These are phyloP conservation scores for Syncephalastrum racemosum DNA, from an alignment of 371 early-diverging fungal genomes.

Conservation along the genomic window DNA sequence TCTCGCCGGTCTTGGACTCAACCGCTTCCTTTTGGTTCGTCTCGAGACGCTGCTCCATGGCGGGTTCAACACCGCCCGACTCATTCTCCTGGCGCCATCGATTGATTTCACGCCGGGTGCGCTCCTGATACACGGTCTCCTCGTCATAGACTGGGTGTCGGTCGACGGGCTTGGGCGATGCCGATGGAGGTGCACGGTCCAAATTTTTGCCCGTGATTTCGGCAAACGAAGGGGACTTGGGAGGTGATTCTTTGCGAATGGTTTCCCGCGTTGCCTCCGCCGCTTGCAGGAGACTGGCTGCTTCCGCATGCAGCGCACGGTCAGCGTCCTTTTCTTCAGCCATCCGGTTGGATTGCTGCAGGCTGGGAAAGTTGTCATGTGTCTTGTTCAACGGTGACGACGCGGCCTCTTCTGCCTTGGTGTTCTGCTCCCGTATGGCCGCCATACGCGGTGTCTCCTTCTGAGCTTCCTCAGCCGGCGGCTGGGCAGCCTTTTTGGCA, in stretches of 20 bases:
- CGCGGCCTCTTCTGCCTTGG: slow-evolving; percentile 1
- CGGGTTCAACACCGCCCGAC: background rate
- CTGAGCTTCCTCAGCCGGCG: slow-evolving; percentile 5
- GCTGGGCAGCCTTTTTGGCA: slow-evolving; percentile 41
- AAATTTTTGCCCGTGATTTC: slow-evolving; percentile 35
- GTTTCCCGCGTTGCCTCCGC: slow-evolving; percentile 2
- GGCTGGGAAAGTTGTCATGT: slow-evolving; percentile 38
- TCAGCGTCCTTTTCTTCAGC: slow-evolving; percentile 20
- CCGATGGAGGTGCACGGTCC: slow-evolving; percentile 42
- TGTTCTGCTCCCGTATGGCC: slow-evolving; percentile 14
- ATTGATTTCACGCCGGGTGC: slow-evolving; percentile 30
- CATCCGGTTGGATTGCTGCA: slow-evolving; percentile 35
- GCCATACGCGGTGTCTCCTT: slow-evolving; percentile 18
- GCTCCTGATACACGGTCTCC: slow-evolving; percentile 27
- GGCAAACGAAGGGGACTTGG: slow-evolving; percentile 25
- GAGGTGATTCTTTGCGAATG: background rate
- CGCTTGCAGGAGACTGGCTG: slow-evolving; percentile 25
- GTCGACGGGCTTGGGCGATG: slow-evolving; percentile 25
- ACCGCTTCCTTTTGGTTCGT: slow-evolving; percentile 12
- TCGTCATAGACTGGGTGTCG: slow-evolving; percentile 38
- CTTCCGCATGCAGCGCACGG: slow-evolving; percentile 27
- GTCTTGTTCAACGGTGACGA: slow-evolving; percentile 16
- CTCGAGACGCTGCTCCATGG: background rate
- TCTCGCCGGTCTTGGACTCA: slow-evolving; percentile 22
- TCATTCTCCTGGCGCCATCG: slow-evolving; percentile 16